These are phyloP conservation scores for Alternaria sp. DNA, from an alignment of 2,329 filamentous ascomycete genomes.

Conservation along the genomic window DNA sequence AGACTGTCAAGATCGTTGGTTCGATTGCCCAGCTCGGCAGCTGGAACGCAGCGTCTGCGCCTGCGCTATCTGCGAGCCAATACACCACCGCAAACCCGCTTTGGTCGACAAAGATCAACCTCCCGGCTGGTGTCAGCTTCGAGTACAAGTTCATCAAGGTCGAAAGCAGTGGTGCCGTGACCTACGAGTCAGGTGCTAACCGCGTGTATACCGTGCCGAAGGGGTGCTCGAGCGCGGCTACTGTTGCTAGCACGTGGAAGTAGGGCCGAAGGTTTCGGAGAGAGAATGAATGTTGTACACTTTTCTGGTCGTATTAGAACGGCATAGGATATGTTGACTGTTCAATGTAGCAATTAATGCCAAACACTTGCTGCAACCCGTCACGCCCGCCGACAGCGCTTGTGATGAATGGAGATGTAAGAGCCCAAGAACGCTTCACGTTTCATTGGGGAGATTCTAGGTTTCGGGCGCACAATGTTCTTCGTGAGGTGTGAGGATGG, in stretches of 20 bases:
- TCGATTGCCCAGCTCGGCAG: slow-evolving; percentile 52
- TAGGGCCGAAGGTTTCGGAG: slow-evolving; percentile 1
- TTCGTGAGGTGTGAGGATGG: not conserved
- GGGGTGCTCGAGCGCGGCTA: slow-evolving; percentile 24
- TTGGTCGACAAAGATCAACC: slow-evolving; percentile 53
- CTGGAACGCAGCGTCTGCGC: slow-evolving; percentile 52
- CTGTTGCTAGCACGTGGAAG: slow-evolving; percentile 33
- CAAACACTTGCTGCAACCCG: not conserved
- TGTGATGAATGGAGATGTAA: not conserved
- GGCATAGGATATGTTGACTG: not conserved
- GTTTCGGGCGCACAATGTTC: not conserved
- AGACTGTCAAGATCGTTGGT: slow-evolving; percentile 57
- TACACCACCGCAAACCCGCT: slow-evolving; percentile 55
- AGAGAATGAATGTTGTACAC: not conserved
- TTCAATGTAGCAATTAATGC: not conserved
- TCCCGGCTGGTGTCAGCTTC: slow-evolving; percentile 52
- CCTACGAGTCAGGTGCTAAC: slow-evolving; percentile 54
- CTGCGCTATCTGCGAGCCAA: slow-evolving; percentile 49
- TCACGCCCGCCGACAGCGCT: not conserved
- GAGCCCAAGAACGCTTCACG: accelerated
- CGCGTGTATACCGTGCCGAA: slow-evolving; percentile 47
- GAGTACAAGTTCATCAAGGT: slow-evolving; percentile 56
- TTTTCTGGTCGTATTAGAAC: not conserved
- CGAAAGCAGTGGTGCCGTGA: slow-evolving; percentile 53
- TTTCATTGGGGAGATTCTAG: accelerated